Base-by-base conservation (phyloP, 2,329 filamentous ascomycete genomes). In the Xylaria sp. region DNA sequence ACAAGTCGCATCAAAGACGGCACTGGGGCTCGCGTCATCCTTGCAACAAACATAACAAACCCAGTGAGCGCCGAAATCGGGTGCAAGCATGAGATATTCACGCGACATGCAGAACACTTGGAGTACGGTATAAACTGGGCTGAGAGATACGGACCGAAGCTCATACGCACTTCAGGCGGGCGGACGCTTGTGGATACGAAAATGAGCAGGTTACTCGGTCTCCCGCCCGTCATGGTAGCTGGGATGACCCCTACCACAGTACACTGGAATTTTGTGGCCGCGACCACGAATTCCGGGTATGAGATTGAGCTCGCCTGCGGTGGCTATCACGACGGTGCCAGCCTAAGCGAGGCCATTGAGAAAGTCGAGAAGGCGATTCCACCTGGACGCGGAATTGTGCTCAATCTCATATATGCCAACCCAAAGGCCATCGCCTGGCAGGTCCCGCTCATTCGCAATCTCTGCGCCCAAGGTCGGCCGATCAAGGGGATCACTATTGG, bases 81-180 rank as follows among this genome's bases (percentile, higher is more conserved):
- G 6, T 60, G 57, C 4, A 61, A 63, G 22, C 43, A 52, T 16
- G 66, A 67, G 26, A 56, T 66, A 6, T 62, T 89, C 63, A 84
- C 88, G 64, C 82, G 86, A 49, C 85, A 89, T 19, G 81, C 86
- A 59, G 81, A 88, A 63, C 83, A 85, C 13, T 83, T 89, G 56
- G 83, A 40, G 7, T 60, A 59, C 7, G 50, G 57, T 22, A 39
- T 46, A 8, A 50, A 59, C 18, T 67, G 66, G 66, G 56, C 52
- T 9, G 44, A 62, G 19, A 29, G 60, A 26, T 61, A 60, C 19
- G 53, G 54, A 2, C 63, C 63, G 16, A 57, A 48, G 18, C 40
- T 68, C 7, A 54, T 63, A 16, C 54, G 61, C 18, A 59, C 56
- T 5, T 53, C 50, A 16, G 18, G 47, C 7, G 66, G 63, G 5